Conservation (phyloP, 2,329 filamentous ascomycete species). For the Trichoderma endophyticum region DNA sequence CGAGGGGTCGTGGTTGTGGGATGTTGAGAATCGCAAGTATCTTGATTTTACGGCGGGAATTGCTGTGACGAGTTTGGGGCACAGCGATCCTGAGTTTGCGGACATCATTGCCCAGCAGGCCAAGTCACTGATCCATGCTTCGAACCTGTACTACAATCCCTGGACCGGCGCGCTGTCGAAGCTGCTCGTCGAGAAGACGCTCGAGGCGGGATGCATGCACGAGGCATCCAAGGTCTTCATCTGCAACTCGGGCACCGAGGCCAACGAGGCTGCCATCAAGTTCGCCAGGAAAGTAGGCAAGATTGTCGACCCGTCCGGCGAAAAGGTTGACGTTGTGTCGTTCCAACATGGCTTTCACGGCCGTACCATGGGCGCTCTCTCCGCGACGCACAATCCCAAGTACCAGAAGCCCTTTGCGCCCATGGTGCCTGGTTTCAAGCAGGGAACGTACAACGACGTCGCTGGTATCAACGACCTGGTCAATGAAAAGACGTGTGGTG, state of each 20-base stretch:
- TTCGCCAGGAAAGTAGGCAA: slow-evolving; percentile 92
- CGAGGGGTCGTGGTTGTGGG: slow-evolving; percentile 83
- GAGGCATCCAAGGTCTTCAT: slow-evolving; percentile 79
- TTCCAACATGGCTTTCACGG: slow-evolving; percentile 94
- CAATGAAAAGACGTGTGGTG: slow-evolving; percentile 83
- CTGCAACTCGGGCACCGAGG: slow-evolving; percentile 94
- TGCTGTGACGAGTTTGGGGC: slow-evolving; percentile 88
- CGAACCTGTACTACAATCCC: slow-evolving; percentile 95
- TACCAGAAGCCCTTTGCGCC: slow-evolving; percentile 94
- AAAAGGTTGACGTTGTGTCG: slow-evolving; percentile 81
- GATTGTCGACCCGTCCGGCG: slow-evolving; percentile 64
- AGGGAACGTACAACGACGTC: slow-evolving; percentile 83
- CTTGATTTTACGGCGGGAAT: slow-evolving; percentile 95
- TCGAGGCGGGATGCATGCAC: slow-evolving; percentile 76
- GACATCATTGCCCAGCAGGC: slow-evolving; percentile 75
- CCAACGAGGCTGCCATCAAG: slow-evolving; percentile 97
- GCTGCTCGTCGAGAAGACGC: slow-evolving; percentile 77
- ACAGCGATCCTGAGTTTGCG: slow-evolving; percentile 77
- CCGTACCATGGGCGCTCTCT: slow-evolving; percentile 89
- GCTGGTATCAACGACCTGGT: slow-evolving; percentile 68
- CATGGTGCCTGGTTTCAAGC: slow-evolving; percentile 90
- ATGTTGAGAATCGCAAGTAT: slow-evolving; percentile 84
- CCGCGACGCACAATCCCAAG: slow-evolving; percentile 96
- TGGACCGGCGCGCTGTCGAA: slow-evolving; percentile 91
- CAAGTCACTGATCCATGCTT: slow-evolving; percentile 80